Conservation (phyloP, 2,329 filamentous ascomycete species). For the Curvularia sp. region DNA sequence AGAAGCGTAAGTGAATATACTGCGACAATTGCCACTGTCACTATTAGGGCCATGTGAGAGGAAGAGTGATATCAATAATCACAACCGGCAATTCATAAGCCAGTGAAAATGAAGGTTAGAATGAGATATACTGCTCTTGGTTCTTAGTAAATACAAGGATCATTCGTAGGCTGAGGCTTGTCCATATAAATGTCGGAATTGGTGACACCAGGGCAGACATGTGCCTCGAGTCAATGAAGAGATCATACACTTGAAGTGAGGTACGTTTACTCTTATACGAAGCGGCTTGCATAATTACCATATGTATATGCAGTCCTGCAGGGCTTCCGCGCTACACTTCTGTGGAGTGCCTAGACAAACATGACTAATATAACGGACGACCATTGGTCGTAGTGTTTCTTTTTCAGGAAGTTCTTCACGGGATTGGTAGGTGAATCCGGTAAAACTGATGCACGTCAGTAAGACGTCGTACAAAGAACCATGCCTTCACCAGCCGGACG, state of each 20-base stretch:
- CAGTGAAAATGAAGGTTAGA: not conserved
- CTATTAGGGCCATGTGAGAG: not conserved
- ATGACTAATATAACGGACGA: not conserved
- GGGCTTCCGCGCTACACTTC: not conserved
- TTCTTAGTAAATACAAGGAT: not conserved
- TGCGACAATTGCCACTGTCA: no score
- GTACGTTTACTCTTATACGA: not conserved
- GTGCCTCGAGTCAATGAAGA: no score
- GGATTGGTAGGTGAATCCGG: not conserved
- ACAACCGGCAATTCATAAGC: no score
- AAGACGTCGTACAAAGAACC: slow-evolving; percentile 5
- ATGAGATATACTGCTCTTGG: not conserved
- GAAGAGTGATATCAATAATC: not conserved
- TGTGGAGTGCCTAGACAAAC: not conserved
- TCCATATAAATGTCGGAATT: not conserved
- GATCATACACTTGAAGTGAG: not conserved
- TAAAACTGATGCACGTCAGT: slow-evolving; percentile 14
- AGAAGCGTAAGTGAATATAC: no score
- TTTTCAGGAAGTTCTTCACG: not conserved
- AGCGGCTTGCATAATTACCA: not conserved
- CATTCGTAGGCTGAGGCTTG: not conserved
- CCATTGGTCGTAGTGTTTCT: not conserved
- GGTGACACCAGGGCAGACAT: no score
- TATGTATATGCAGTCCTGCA: not conserved
- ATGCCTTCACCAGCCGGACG: slow-evolving; percentile 11